Percentiles rank a stretch among this genome's conserved stretches.
Conservation (phyloP, 768 basidiomycete genomes). For the Phylloporus rhodoxanthus region DNA sequence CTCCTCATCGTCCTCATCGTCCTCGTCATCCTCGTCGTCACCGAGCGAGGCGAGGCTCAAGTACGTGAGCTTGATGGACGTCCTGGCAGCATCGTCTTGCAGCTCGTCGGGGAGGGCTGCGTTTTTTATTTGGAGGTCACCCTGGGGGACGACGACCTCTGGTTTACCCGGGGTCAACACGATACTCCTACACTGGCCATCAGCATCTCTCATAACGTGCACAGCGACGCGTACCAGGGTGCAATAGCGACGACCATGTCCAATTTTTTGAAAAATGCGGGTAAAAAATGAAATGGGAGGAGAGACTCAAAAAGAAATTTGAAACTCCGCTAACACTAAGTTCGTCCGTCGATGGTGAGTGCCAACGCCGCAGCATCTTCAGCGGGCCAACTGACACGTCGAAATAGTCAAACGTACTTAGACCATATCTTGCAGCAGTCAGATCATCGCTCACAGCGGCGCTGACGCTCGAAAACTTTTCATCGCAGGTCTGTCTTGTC, state of each 20-base stretch:
- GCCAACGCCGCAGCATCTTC: background rate
- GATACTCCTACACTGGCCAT: constrained; percentile 47
- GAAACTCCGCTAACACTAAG: constrained; percentile 41
- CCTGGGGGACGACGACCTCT: constrained; percentile 51
- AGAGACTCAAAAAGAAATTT: constrained; percentile 10
- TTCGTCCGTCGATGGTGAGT: constrained; percentile 45
- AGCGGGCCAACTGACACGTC: constrained; percentile 8
- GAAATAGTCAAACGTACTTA: constrained; percentile 82
- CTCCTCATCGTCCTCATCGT: constrained; percentile 39
- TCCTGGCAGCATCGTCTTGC: constrained; percentile 51
- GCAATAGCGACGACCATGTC: constrained; percentile 59
- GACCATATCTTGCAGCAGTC: constrained; percentile 95
- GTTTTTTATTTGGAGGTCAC: constrained; percentile 77
- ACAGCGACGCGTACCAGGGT: constrained; percentile 48
- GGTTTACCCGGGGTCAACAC: constrained; percentile 53
- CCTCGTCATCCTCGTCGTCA: constrained; percentile 40
- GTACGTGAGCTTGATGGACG: constrained; percentile 64
- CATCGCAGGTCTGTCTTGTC: constrained; percentile 55
- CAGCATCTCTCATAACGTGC: constrained; percentile 3
- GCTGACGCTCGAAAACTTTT: constrained; percentile 94
- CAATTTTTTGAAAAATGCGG: constrained; percentile 1
- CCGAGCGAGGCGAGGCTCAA: constrained; percentile 32
- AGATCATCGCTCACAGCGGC: constrained; percentile 96
- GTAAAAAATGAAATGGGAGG: constrained; percentile 1
- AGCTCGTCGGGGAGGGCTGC: constrained; percentile 73